Evolutionary conservation across 1,284 basidiomycete species (phyloP).

Genomic region (Trichosporon coremiiforme): DNA sequence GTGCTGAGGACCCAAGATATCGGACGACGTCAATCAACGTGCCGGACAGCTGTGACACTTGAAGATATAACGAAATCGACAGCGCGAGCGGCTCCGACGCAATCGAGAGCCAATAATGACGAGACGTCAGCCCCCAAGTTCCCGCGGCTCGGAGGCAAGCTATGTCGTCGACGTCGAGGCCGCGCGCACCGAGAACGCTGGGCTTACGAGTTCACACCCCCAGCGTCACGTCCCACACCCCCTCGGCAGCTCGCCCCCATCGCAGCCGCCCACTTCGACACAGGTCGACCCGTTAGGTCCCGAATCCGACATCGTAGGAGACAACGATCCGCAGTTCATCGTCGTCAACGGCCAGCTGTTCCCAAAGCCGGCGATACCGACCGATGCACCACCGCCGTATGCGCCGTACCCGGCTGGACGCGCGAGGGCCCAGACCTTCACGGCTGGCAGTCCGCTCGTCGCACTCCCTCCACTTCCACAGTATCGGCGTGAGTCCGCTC

Average conservation of each 20-base stretch:
- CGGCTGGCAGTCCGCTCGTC: background rate
- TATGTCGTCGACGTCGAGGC: background rate
- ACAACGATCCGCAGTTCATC: background rate
- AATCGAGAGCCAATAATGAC: background rate
- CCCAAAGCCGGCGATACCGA: background rate
- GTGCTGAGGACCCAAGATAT: background rate
- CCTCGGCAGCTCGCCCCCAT: background rate
- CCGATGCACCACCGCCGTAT: conserved; percentile 6
- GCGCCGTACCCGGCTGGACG: conserved; percentile 5
- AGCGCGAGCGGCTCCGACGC: background rate
- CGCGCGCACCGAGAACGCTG: background rate
- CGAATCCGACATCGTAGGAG: background rate
- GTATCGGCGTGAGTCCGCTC: background rate
- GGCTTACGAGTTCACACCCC: no score
- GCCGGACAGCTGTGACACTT: background rate
- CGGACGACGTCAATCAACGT: conserved; percentile 5
- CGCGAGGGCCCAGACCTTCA: background rate
- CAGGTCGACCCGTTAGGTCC: background rate
- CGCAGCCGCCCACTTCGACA: background rate
- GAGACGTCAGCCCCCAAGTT: background rate
- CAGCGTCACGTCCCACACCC: background rate
- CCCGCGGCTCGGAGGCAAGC: background rate
- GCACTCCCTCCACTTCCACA: background rate
- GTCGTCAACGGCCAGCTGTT: conserved; percentile 11
- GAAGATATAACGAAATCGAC: background rate